Evolutionary conservation across 2,329 filamentous ascomycete genomes (phyloP).

Genomic region (Penicillium griseofulvum): DNA sequence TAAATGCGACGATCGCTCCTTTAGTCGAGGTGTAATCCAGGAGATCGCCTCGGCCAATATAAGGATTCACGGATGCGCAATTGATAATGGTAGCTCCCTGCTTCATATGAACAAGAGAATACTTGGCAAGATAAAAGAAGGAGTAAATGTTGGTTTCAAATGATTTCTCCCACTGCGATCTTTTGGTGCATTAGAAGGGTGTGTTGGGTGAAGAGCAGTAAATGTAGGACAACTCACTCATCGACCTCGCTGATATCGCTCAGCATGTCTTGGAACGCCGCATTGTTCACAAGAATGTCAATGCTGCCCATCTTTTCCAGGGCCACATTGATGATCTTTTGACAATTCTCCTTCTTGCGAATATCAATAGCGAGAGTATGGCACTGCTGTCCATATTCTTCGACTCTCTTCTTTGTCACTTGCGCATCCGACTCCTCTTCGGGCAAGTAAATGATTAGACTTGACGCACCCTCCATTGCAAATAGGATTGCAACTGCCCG

Average conservation of each 20-base stretch:
- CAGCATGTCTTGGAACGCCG: constrained; percentile 71
- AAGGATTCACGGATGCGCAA: constrained; percentile 79
- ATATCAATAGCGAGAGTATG: constrained; percentile 65
- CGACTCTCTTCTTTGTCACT: constrained; percentile 68
- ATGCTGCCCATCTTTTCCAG: constrained; percentile 65
- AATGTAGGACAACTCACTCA: constrained; percentile 52
- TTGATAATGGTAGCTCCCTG: constrained; percentile 78
- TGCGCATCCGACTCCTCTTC: constrained; percentile 74
- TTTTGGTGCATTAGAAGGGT: constrained; percentile 27
- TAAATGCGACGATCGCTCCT: constrained; percentile 76
- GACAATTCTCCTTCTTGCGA: constrained; percentile 64
- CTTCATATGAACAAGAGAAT: constrained; percentile 71
- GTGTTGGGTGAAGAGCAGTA: no score
- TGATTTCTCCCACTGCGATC: constrained; percentile 74
- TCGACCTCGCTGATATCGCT: constrained; percentile 68
- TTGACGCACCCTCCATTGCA: constrained; percentile 76
- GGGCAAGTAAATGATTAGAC: constrained; percentile 69
- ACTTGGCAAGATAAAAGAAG: constrained; percentile 78
- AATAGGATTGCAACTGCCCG: constrained; percentile 73
- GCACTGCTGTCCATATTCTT: constrained; percentile 65
- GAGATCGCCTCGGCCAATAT: constrained; percentile 74
- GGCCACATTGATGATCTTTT: constrained; percentile 65
- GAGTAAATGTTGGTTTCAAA: constrained; percentile 83
- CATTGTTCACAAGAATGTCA: constrained; percentile 68
- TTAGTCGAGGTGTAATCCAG: constrained; percentile 76